Conservation (phyloP, 805 yeast species). For the Teunomyces barrocoloradensis region DNA sequence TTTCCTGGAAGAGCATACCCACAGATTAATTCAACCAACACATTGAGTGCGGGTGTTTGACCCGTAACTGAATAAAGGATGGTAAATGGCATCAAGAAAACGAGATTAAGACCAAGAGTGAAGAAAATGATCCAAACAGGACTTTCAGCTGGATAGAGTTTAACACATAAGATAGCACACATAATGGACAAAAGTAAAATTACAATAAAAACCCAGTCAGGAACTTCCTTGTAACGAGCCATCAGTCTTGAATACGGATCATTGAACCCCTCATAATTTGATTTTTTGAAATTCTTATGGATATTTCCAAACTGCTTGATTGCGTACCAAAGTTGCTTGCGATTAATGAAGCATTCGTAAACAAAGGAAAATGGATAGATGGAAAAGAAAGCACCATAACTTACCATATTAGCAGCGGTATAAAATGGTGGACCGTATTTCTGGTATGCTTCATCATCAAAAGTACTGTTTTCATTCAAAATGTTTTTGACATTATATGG, state of each 20-base stretch:
- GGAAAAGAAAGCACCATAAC: conserved; percentile 22
- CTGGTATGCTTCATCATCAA: conserved; percentile 17
- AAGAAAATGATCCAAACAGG: conserved; percentile 40
- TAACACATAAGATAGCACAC: conserved; percentile 31
- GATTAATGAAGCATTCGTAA: conserved; percentile 16
- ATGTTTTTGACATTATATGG: conserved; percentile 16
- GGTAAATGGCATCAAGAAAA: conserved; percentile 32
- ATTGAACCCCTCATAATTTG: conserved; percentile 30
- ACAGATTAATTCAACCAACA: conserved; percentile 35
- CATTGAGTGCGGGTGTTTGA: conserved; percentile 31
- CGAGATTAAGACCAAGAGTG: conserved; percentile 30
- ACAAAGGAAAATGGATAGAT: conserved; percentile 25
- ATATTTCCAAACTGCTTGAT: conserved; percentile 11
- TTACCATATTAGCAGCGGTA: conserved; percentile 20
- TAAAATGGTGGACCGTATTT: conserved; percentile 22
- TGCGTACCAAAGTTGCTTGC: conserved; percentile 12
- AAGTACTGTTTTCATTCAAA: conserved; percentile 5
- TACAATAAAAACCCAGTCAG: conserved; percentile 28
- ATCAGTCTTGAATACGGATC: conserved; percentile 35
- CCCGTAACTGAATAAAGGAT: conserved; percentile 30
- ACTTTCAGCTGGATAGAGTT: conserved; percentile 30
- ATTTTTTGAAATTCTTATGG: conserved; percentile 16
- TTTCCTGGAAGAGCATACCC: conserved; percentile 41
- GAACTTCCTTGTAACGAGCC: conserved; percentile 33
- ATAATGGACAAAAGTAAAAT: conserved; percentile 27